phyloP scores from a whole-genome alignment of 2,329 filamentous ascomycete species.

The Monilinia fructicola region DNA sequence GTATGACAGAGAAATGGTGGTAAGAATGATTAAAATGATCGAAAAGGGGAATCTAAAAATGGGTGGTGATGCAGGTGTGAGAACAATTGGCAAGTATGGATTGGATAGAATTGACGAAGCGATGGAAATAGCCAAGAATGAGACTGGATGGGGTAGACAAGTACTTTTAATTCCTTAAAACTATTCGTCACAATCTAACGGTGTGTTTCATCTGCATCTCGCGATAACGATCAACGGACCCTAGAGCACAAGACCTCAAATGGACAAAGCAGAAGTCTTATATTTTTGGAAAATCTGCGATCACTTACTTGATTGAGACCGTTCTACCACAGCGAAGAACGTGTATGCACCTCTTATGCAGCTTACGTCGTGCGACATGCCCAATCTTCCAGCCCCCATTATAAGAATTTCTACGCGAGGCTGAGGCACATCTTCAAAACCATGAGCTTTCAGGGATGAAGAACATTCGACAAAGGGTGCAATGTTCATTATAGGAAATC shows the following conservation, averaged over 20 bases:
- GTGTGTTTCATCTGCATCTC: conserved; percentile 23
- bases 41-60: conserved; percentile 28
- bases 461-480: conserved; percentile 10
- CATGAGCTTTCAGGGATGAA: conserved; percentile 3
- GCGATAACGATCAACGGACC: conserved; percentile 1
- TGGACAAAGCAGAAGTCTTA: conserved; percentile 19
- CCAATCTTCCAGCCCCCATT: conserved; percentile 17
- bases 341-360: conserved; percentile 20
- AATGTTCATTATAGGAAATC: conserved; percentile 10
- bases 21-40: conserved; percentile 25
- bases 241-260: conserved; percentile 3
- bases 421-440: conserved; percentile 15
- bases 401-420: conserved; percentile 7
- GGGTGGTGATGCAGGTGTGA: conserved; percentile 18
- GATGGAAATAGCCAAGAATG: conserved; percentile 20
- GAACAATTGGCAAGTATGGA: conserved; percentile 23
- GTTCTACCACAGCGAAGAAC: conserved; percentile 12
- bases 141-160: conserved; percentile 24
- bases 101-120: conserved; percentile 24
- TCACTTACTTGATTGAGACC: conserved; percentile 13
- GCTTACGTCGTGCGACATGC: conserved; percentile 17
- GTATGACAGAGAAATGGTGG: conserved; percentile 24
- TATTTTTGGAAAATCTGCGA: conserved; percentile 22
- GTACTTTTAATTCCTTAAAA: conserved; percentile 22
- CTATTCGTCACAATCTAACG: conserved; percentile 14